Base-by-base conservation (phyloP, 2,329 filamentous ascomycete genomes). In the Xylariaceae sp. region DNA sequence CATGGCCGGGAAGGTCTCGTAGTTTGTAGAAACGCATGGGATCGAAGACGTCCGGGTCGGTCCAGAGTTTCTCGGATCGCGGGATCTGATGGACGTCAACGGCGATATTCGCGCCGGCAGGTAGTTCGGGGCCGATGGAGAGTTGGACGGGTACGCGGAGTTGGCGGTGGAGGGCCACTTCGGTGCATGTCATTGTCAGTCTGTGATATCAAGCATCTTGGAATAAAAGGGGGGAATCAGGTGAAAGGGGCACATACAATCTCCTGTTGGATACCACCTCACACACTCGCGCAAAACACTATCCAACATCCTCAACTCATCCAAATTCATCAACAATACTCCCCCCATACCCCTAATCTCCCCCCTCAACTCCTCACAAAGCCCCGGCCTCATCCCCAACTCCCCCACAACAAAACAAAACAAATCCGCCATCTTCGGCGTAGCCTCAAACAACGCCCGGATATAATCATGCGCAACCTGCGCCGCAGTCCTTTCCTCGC, bases 11-110 rank as follows among this genome's bases (percentile, higher is more conserved):
- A 42, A 56, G 48, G 34, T 65, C 47, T 0, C 66, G 62, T 15
- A 61, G 18, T 15, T 60, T 61, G 34, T 63, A 59, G 44, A 66
- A 66, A 2, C 67, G 65, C 15, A 51, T 44, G 1, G 60, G 55
- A 42, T 70, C 66, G 44, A 68, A 69, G 18, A 52, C 58, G 2
- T 64, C 55, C 0, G 68, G 66, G 42, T 65, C 55, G n/a, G 34
- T 35, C 60, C 64, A 69, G 13, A 65, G n/a, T 1, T 57, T 53
- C 6, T 58, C 17, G 1, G 65, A 67, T 55, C 51, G 55, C 42
- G 61, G 55, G 18, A 70, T 62, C 37, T 63, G 49, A 34, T 69
- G 58, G 6, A 56, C 58, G 15, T 69, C 68, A 1, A 68, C 54
- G 17, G 63, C 63, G 17, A 70, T 63, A 17, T 65, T 55, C 5